phyloP scores from a whole-genome alignment of 495 filamentous ascomycete species.

The Penicillium dipodomyicola region DNA sequence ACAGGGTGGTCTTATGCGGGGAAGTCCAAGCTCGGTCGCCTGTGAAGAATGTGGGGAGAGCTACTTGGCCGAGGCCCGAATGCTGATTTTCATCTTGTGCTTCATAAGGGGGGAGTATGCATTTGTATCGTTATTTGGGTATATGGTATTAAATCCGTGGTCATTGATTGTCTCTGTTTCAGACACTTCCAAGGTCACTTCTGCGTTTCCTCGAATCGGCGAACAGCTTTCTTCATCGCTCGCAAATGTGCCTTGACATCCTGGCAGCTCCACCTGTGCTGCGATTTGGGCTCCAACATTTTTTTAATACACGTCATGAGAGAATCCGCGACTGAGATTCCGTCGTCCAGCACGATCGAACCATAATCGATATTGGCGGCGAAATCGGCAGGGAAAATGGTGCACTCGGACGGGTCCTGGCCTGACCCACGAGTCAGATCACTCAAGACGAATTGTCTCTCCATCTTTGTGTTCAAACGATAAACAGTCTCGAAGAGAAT shows the following conservation, averaged over 20 bases:
- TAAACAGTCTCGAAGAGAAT: slow-evolving; percentile 55
- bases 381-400: slow-evolving; percentile 39
- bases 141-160: background rate
- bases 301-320: slow-evolving; percentile 43
- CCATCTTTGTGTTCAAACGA: slow-evolving; percentile 51
- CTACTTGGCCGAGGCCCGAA: slow-evolving; percentile 9
- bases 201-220: slow-evolving; percentile 6
- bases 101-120: slow-evolving; percentile 3
- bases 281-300: slow-evolving; percentile 47
- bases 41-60: slow-evolving; percentile 9
- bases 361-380: slow-evolving; percentile 39
- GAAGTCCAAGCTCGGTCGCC: slow-evolving; percentile 15
- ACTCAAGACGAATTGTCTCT: slow-evolving; percentile 49
- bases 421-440: slow-evolving; percentile 39
- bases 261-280: slow-evolving; percentile 39
- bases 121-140: slow-evolving; percentile 10
- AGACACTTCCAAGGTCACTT: background rate
- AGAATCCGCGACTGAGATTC: slow-evolving; percentile 35
- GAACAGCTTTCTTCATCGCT: slow-evolving; percentile 24
- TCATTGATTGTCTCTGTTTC: background rate
- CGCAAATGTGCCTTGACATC: slow-evolving; percentile 33
- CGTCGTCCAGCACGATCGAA: slow-evolving; percentile 25
- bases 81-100: slow-evolving; percentile 1
- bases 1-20: slow-evolving; percentile 1
- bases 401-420: slow-evolving; percentile 10